Percentiles rank a stretch among this genome's conserved stretches.
Evolutionary conservation across 495 filamentous ascomycete genomes (phyloP).

Genomic region (Terfezia claveryi): DNA sequence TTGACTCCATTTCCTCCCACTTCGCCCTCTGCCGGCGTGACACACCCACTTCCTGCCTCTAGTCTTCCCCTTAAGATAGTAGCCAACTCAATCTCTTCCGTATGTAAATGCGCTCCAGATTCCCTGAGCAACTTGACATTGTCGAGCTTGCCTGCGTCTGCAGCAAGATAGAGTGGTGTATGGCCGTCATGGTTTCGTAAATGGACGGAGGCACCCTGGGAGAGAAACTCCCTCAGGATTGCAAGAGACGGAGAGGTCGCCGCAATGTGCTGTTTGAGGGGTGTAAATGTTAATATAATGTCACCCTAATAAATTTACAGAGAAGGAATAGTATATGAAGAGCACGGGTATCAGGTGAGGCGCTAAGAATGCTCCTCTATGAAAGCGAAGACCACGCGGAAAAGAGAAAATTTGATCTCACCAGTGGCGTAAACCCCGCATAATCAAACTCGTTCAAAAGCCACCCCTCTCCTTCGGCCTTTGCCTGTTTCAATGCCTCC

Average conservation of each 20-base stretch:
- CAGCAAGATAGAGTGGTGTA: constrained; percentile 48
- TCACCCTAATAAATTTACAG: too few relatives aligned
- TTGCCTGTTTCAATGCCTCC: constrained; percentile 35
- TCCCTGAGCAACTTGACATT: constrained; percentile 43
- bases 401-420: too few relatives aligned
- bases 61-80: neutral
- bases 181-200: constrained; percentile 57
- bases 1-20: too few relatives aligned
- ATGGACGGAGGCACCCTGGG: constrained; percentile 67
- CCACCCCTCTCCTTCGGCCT: constrained; percentile 20
- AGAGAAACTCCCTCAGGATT: constrained; percentile 51
- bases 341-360: too few relatives aligned
- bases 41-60: neutral
- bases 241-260: constrained; percentile 34
- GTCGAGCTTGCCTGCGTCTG: constrained; percentile 35
- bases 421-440: constrained; percentile 59
- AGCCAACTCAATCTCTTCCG: constrained; percentile 16
- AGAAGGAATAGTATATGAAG: too few relatives aligned
- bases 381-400: too few relatives aligned
- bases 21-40: neutral
- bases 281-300: neutral
- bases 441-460: constrained; percentile 65
- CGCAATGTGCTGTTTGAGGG: constrained; percentile 34
- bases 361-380: too few relatives aligned
- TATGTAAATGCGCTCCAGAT: constrained; percentile 50